Evolutionary conservation across 2,329 filamentous ascomycete genomes (phyloP).

Genomic region (Aspergillus flavus): DNA sequence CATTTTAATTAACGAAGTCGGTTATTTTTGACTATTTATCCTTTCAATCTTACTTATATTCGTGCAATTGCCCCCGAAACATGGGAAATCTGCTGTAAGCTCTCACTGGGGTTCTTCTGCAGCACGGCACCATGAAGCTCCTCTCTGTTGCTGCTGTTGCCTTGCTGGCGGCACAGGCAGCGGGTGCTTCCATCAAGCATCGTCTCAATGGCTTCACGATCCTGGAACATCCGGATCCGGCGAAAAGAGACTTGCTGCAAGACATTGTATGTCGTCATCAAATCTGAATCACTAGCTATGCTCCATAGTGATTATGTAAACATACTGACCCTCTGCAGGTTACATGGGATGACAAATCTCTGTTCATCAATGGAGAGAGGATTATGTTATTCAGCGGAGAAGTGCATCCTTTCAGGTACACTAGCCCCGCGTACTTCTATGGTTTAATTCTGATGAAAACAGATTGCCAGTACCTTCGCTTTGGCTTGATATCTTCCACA

Average conservation of each 20-base stretch:
- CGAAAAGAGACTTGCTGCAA: slow-evolving; percentile 55
- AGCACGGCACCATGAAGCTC: slow-evolving; percentile 42
- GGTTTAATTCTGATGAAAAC: slow-evolving; percentile 4
- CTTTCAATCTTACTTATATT: background rate
- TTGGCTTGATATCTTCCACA: slow-evolving; percentile 76
- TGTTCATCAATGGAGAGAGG: slow-evolving; percentile 70
- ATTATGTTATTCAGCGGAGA: slow-evolving; percentile 74
- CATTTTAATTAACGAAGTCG: background rate
- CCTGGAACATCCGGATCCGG: slow-evolving; percentile 37
- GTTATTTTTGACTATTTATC: slow-evolving; percentile 2
- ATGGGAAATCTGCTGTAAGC: background rate
- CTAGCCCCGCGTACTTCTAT: background rate
- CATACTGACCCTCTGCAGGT: slow-evolving; percentile 40
- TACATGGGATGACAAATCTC: slow-evolving; percentile 72
- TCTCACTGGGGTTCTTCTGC: background rate
- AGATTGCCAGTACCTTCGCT: slow-evolving; percentile 63
- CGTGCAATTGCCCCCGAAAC: background rate
- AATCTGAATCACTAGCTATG: background rate
- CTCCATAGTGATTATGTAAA: background rate
- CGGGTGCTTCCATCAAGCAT: slow-evolving; percentile 53
- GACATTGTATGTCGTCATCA: slow-evolving; percentile 1
- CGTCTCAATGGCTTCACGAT: slow-evolving; percentile 53
- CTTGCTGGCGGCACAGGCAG: slow-evolving; percentile 48
- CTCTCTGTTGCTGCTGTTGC: slow-evolving; percentile 33
- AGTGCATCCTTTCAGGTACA: slow-evolving; percentile 67